Evolutionary conservation across 352 stramenopile species (phyloP).

Genomic region (Phytophthora citricola): DNA sequence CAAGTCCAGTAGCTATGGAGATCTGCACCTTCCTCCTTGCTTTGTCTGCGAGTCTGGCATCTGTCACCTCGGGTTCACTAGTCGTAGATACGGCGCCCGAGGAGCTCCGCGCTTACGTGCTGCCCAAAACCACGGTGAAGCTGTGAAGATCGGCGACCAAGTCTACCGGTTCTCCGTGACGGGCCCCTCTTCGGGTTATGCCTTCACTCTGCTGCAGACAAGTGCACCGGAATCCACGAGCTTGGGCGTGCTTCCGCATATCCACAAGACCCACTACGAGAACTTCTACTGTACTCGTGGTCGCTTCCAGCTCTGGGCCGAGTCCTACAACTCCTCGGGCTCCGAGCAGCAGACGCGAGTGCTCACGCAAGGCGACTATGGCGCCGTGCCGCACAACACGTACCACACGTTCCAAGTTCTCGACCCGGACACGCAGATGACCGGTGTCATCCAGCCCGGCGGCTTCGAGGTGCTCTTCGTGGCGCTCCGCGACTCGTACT

Average conservation of each 20-base stretch:
- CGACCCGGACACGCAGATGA: slow-evolving; percentile 65
- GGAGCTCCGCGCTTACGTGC: slow-evolving; percentile 52
- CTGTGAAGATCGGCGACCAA: slow-evolving; percentile 48
- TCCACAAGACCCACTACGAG: slow-evolving; percentile 67
- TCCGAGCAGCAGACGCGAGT: slow-evolving; percentile 51
- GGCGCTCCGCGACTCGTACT: slow-evolving; percentile 46
- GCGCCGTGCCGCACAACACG: slow-evolving; percentile 62
- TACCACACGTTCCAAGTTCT: slow-evolving; percentile 66
- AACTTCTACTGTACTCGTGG: slow-evolving; percentile 68
- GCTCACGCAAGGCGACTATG: slow-evolving; percentile 60
- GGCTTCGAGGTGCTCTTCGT: slow-evolving; percentile 65
- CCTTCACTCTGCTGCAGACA: slow-evolving; percentile 54
- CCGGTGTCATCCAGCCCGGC: slow-evolving; percentile 59
- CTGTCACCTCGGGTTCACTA: slow-evolving; percentile 37
- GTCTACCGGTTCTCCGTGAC: slow-evolving; percentile 65
- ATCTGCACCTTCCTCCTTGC: slow-evolving; percentile 24
- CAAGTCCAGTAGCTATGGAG: slow-evolving; percentile 28
- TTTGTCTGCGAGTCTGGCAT: slow-evolving; percentile 18
- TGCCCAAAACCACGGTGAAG: slow-evolving; percentile 54
- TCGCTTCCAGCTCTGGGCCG: slow-evolving; percentile 57
- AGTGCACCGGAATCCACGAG: slow-evolving; percentile 54
- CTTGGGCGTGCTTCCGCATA: slow-evolving; percentile 57
- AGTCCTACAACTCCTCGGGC: slow-evolving; percentile 33
- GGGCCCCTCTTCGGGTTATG: slow-evolving; percentile 46
- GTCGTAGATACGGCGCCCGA: slow-evolving; percentile 50